Evolutionary conservation across 2,329 filamentous ascomycete species (phyloP), one percentile per base, ranked within the genome.

Genomic region (Diaporthe eres): DNA sequence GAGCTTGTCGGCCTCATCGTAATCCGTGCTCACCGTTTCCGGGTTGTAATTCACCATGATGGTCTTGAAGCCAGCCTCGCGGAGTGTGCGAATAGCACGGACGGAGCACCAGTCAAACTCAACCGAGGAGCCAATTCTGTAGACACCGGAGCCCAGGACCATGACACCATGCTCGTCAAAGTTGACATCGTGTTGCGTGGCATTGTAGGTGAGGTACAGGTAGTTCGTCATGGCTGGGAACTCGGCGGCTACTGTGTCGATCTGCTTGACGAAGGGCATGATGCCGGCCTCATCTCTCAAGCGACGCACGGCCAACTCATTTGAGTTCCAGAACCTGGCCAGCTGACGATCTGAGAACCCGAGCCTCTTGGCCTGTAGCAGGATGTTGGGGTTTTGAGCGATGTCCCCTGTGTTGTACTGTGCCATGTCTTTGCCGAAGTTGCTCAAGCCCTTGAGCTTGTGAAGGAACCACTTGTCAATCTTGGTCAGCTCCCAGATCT

Each of bases 31-130:
- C 0, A 98, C 94, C 0, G 95, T 98, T 83, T 98, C 96, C 0
- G 96, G 96, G 81, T 98, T 98, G 82, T 94, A 95, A 75, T 98
- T 98, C 68, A 98, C 92, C 96, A 98, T 98, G 81, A 98, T 92
- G 0, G 97, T 98, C 89, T 98, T 98, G 88, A 93, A 92, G 3
- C 94, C 94, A 76, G 93, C 91, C 78, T 94, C 91, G 70, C 97
- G 92, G 10, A 99, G 90, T 2, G 97, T 98, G 78, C 96, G 93
- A 77, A 98, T 97, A 8, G 97, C 95, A 76, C 96, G 90, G 39
- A 99, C 97, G 6, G 97, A 98, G 84, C 97, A 98, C 97, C 97
- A 99, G 85, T 99, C 97, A 84, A 99, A 99, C 83, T 99, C 97
- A 76, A 99, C 97, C 0, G 96, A 98, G 0, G 96, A 98, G 79